Percentiles rank a stretch among this genome's conserved stretches.
These are phyloP conservation scores for Paecilomyces niveus DNA, from an alignment of 2,329 filamentous ascomycete species.

Conservation along the genomic window DNA sequence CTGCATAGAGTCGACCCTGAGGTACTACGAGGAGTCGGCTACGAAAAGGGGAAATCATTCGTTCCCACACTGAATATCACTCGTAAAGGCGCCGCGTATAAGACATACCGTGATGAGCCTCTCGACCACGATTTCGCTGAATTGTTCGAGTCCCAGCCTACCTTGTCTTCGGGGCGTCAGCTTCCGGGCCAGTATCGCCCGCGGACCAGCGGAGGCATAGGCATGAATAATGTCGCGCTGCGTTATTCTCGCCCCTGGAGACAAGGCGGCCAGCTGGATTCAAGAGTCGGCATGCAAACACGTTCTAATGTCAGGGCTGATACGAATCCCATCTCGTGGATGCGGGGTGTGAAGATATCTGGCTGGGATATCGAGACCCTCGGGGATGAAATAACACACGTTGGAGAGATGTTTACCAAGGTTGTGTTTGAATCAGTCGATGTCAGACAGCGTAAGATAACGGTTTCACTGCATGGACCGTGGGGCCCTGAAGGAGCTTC, in stretches of 20 bases:
- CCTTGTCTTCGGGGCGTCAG: slow-evolving; percentile 20
- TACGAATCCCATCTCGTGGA: slow-evolving; percentile 56
- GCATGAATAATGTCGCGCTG: slow-evolving; percentile 45
- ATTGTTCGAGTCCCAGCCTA: slow-evolving; percentile 18
- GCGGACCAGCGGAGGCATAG: slow-evolving; percentile 27
- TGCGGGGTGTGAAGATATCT: slow-evolving; percentile 57
- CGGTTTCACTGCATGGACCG: slow-evolving; percentile 53
- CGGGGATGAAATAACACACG: slow-evolving; percentile 55
- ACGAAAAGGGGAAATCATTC: slow-evolving; percentile 60
- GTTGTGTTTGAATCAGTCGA: slow-evolving; percentile 55
- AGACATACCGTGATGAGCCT: slow-evolving; percentile 71
- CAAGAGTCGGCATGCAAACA: slow-evolving; percentile 42
- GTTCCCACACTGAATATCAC: slow-evolving; percentile 64
- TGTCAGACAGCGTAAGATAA: slow-evolving; percentile 46
- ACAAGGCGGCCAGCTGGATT: slow-evolving; percentile 42
- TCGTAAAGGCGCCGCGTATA: slow-evolving; percentile 76
- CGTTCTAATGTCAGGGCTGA: slow-evolving; percentile 41
- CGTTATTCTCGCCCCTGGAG: slow-evolving; percentile 44
- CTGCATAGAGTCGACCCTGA: slow-evolving; percentile 65
- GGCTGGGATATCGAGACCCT: slow-evolving; percentile 48
- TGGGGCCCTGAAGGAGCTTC: slow-evolving; percentile 49
- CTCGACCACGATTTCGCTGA: slow-evolving; percentile 52
- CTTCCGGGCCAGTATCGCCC: slow-evolving; percentile 11
- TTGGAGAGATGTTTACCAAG: slow-evolving; percentile 55
- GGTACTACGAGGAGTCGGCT: slow-evolving; percentile 62